Evolutionary conservation across 805 yeast genomes (phyloP), one percentile per base, ranked within the genome.

Genomic region (Candida stauntonica): DNA sequence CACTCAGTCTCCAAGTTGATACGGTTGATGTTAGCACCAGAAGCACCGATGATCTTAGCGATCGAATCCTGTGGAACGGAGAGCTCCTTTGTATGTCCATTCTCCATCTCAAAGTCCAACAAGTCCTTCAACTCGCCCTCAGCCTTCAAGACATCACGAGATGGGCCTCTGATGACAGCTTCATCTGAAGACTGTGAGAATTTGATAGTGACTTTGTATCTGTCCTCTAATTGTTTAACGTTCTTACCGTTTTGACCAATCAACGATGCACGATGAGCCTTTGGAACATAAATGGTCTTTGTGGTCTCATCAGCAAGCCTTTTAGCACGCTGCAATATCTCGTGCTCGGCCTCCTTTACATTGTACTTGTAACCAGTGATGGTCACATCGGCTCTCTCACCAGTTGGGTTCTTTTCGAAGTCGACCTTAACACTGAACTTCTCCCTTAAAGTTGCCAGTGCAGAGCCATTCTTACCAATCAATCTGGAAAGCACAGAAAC

Each of bases 381-480:
- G 20, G 69, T 66, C 35, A 91, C 75, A 18, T 67, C 67, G 7
- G 79, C 68, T 28, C 62, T 63, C 29, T 61, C 68, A 26, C 60
- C 62, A 19, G 61, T 54, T 26, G 75, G 73, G 30, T 66, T 72
- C 34, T 75, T 80, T 36, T 75, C 77, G 38, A 87, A 79, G 54
- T 89, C 95, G 45, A 93, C 72, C 50, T 73, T 74, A 48, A 85
- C 86, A 33, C 80, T 86, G 52, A 70, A 86, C 54, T 84, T 82
- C 8, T 83, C 86, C 46, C 83, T 73, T 44, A 87, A 60, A 35
- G 75, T 67, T 50, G 76, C 75, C 55, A 93, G 64, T 56, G 79
- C 77, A 30, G 86, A 66, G 39, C 99, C 99, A 44, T 77, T 84
- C 58, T 82, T 84, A 50, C 99, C 99, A 61, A 93, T 87, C 38